phyloP scores from a whole-genome alignment of 2,329 filamentous ascomycete genomes.

The Curvularia spicifera region DNA sequence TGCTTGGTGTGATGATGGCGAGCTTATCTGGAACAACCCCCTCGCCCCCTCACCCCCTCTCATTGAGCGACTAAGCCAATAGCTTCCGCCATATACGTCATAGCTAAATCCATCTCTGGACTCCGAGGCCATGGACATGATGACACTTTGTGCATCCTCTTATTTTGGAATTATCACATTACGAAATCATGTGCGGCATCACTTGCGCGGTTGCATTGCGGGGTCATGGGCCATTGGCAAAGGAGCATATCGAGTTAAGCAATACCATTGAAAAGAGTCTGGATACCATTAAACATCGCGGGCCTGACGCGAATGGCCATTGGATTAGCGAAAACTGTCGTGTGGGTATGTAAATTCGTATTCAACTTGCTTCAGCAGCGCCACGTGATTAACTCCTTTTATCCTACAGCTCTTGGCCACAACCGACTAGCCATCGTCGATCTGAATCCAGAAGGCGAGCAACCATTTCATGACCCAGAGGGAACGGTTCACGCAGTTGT shows the following conservation, averaged over 20 bases:
- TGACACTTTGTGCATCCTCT: background rate
- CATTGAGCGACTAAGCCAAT: slow-evolving; percentile 3
- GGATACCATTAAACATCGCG: slow-evolving; percentile 52
- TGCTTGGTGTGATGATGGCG: background rate
- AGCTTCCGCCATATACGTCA: slow-evolving; percentile 8
- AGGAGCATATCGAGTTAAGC: slow-evolving; percentile 11
- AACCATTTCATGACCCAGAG: slow-evolving; percentile 33
- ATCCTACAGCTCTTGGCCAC: slow-evolving; percentile 31
- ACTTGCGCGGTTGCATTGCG: slow-evolving; percentile 23
- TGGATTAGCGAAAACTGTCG: slow-evolving; percentile 56
- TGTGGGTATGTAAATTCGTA: slow-evolving; percentile 45
- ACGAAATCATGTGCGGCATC: slow-evolving; percentile 23
- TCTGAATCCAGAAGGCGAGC: slow-evolving; percentile 29
- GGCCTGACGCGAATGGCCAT: slow-evolving; percentile 55
- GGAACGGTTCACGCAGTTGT: slow-evolving; percentile 60
- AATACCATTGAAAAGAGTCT: slow-evolving; percentile 23
- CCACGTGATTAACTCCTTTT: slow-evolving; percentile 18
- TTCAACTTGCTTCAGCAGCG: background rate
- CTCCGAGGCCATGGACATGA: slow-evolving; percentile 1
- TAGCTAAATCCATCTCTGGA: background rate
- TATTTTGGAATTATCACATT: background rate
- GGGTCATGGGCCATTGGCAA: slow-evolving; percentile 17
- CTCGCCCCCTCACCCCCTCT: background rate
- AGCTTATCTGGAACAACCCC: slow-evolving; percentile 10
- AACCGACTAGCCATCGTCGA: slow-evolving; percentile 38